These are phyloP conservation scores for Picochlorum sp. DNA, from an alignment of 139 green algal genomes.

Conservation along the genomic window DNA sequence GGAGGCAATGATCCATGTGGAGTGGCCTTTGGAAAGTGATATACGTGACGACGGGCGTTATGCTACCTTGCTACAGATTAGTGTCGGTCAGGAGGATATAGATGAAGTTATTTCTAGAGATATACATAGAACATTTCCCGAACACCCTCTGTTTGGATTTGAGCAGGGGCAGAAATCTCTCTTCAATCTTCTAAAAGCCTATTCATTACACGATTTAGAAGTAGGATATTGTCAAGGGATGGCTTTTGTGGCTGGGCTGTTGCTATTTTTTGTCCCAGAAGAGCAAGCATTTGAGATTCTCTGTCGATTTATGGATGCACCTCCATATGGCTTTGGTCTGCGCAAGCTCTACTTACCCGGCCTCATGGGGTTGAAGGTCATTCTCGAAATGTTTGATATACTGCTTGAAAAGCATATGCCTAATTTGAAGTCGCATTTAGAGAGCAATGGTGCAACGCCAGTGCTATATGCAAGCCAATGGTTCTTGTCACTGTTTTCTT, in stretches of 20 bases:
- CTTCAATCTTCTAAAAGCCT: conserved; percentile 85
- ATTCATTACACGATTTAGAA: conserved; percentile 78
- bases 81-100: conserved; percentile 61
- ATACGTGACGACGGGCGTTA: conserved; percentile 44
- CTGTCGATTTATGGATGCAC: conserved; percentile 29
- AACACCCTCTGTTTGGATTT: conserved; percentile 75
- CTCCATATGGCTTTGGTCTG: conserved; percentile 48
- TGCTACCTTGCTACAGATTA: conserved; percentile 68
- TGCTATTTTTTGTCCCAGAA: conserved; percentile 89
- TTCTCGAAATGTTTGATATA: conserved; percentile 42
- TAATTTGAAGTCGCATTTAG: conserved; percentile 35
- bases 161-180: conserved; percentile 62
- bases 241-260: conserved; percentile 82
- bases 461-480: conserved; percentile 84
- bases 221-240: conserved; percentile 86
- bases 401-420: conserved; percentile 41
- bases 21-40: conserved; percentile 43
- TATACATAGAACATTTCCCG: conserved; percentile 90
- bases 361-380: conserved; percentile 57
- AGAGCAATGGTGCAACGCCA: conserved; percentile 55
- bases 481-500: conserved; percentile 86
- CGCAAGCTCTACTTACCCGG: conserved; percentile 73
- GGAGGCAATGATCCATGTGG: conserved; percentile 46
- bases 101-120: conserved; percentile 86
- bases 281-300: conserved; percentile 79